Evolutionary conservation across 495 filamentous ascomycete genomes (phyloP).

Genomic region (Hypoxylon trugodes): DNA sequence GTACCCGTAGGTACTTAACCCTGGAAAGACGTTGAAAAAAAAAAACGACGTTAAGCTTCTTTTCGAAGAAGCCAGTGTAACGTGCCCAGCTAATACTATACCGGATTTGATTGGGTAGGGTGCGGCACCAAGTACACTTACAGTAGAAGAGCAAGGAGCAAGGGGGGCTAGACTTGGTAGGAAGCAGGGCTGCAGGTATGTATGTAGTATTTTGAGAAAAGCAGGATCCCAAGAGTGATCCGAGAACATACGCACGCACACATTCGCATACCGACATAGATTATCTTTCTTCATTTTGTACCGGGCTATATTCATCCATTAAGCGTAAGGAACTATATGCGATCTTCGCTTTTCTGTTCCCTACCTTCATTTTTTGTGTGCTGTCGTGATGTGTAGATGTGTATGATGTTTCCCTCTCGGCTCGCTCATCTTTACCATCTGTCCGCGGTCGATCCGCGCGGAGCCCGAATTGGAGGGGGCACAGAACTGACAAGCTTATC

Average conservation of each 20-base stretch:
- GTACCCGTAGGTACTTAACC: neutral
- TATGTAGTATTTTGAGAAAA: neutral
- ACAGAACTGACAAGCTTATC: too few species aligned
- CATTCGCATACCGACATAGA: too few species aligned
- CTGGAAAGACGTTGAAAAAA: conserved; percentile 1
- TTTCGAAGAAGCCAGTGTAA: conserved; percentile 19
- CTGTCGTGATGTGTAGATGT: too few species aligned
- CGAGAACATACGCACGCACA: neutral
- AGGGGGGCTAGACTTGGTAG: conserved; percentile 6
- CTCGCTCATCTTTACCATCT: too few species aligned
- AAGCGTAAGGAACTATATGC: conserved; percentile 13
- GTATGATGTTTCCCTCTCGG: too few species aligned
- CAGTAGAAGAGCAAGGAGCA: too few species aligned
- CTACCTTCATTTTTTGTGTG: too few species aligned
- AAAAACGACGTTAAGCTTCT: conserved; percentile 1
- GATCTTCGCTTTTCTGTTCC: too few species aligned
- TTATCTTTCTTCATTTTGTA: too few species aligned
- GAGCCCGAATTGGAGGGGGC: too few species aligned
- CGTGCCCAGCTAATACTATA: conserved; percentile 11
- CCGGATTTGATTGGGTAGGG: conserved; percentile 4
- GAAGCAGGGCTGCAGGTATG: conserved; percentile 31
- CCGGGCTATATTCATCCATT: conserved; percentile 17
- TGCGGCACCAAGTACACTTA: conserved; percentile 11
- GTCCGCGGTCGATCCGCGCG: too few species aligned
- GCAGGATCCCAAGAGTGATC: conserved; percentile 8